These are phyloP conservation scores for Suillus occidentalis DNA, from an alignment of 768 basidiomycete species.

Conservation along the genomic window DNA sequence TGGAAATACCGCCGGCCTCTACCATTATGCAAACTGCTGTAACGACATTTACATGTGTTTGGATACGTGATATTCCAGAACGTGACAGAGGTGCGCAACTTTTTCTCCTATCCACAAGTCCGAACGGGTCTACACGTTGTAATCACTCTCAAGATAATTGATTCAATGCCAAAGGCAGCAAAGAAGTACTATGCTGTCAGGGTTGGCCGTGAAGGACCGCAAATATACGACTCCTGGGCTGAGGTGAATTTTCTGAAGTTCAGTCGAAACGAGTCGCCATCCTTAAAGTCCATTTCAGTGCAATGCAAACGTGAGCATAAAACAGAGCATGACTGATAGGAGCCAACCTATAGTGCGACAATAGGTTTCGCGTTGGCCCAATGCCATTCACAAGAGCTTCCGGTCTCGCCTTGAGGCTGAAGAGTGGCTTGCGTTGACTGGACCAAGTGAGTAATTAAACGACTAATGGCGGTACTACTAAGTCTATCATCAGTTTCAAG, in stretches of 20 bases:
- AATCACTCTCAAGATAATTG: not conserved
- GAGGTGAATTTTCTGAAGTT: conserved; percentile 41
- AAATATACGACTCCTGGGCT: conserved; percentile 59
- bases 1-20: no score
- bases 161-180: conserved; percentile 29
- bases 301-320: conserved; percentile 40
- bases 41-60: not conserved
- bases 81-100: not conserved
- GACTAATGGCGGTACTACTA: not conserved
- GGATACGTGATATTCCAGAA: not conserved
- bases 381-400: conserved; percentile 56
- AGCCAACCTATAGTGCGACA: conserved; percentile 2
- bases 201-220: conserved; percentile 55
- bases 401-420: conserved; percentile 43
- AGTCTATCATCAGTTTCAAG: not conserved
- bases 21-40: no score
- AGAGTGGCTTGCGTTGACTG: conserved; percentile 41
- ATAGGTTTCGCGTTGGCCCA: conserved; percentile 56
- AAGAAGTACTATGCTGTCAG: conserved; percentile 63
- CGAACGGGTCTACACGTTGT: not conserved
- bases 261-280: not conserved
- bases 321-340: no score
- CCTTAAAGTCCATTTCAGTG: conserved; percentile 36
- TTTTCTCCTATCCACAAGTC: not conserved
- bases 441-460: conserved; percentile 19